Conservation (phyloP, 345 rosid genomes). For the Linum lewisii region DNA sequence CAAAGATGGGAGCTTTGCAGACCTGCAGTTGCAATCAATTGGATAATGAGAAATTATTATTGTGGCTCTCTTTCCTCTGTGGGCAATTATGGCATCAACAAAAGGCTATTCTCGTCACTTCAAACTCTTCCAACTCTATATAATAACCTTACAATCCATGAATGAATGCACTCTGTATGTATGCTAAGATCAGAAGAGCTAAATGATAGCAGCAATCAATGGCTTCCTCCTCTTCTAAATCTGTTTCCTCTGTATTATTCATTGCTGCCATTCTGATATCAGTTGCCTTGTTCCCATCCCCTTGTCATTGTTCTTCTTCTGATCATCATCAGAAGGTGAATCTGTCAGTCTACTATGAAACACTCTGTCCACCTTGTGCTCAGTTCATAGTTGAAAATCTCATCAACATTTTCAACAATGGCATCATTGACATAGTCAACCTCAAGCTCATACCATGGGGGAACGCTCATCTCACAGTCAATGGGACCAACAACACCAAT, state of each 20-base stretch:
- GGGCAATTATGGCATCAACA: not conserved
- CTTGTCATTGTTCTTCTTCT: not conserved
- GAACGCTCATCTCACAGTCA: conserved; percentile 20
- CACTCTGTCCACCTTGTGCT: conserved; percentile 22
- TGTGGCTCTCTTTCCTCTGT: not conserved
- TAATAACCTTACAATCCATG: not conserved
- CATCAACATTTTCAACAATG: conserved; percentile 22
- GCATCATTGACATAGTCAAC: conserved; percentile 28
- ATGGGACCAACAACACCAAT: conserved; percentile 9
- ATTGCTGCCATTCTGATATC: not conserved
- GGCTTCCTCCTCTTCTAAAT: not conserved
- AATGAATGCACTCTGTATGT: not conserved
- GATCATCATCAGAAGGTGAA: conserved; percentile 18
- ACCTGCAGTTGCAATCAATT: too few species aligned
- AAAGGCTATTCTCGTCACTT: not conserved
- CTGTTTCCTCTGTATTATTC: not conserved
- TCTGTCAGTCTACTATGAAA: conserved; percentile 35
- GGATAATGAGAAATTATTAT: not conserved
- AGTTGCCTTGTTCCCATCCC: not conserved
- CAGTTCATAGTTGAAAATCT: conserved; percentile 28
- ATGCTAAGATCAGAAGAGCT: not conserved
- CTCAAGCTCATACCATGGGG: conserved; percentile 46
- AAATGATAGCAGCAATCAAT: too few species aligned
- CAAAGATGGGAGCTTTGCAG: too few species aligned
- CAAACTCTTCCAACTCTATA: not conserved